Conservation (phyloP, 2,329 filamentous ascomycete species). For the Phyllosticta citriasiana region DNA sequence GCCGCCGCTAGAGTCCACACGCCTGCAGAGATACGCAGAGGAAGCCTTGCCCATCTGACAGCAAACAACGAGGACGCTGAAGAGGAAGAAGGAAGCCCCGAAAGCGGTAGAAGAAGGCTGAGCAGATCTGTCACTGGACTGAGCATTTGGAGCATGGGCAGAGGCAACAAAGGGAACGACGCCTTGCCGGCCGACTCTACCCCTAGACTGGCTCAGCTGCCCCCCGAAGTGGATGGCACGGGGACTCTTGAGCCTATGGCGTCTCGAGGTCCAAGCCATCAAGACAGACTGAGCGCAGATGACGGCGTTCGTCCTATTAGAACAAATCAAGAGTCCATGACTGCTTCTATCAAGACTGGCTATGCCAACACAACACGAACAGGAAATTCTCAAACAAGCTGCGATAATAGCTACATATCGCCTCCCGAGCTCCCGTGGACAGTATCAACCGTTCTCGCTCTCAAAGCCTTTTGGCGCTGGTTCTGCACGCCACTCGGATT, state of each 20-base stretch:
- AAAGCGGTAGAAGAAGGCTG: constrained; percentile 14
- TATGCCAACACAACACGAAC: not conserved
- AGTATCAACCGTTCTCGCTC: constrained; percentile 47
- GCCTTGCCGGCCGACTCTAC: constrained; percentile 12
- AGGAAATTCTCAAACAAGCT: constrained; percentile 16
- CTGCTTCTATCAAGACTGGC: not conserved
- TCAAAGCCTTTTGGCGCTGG: constrained; percentile 60
- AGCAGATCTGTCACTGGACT: constrained; percentile 3
- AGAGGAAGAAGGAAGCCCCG: constrained; percentile 14
- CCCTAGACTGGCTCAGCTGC: not conserved
- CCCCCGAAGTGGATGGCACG: not conserved
- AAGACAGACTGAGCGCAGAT: not conserved
- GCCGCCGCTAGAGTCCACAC: constrained; percentile 33
- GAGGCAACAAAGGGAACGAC: constrained; percentile 10
- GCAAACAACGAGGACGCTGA: constrained; percentile 15
- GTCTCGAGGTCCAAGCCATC: not conserved
- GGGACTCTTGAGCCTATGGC: not conserved
- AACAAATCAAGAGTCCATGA: not conserved
- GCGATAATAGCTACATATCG: constrained; percentile 31
- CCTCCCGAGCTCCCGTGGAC: constrained; percentile 42
- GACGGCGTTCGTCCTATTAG: not conserved
- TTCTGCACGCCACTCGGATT: constrained; percentile 43
- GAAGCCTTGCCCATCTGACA: constrained; percentile 20
- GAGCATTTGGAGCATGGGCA: not conserved
- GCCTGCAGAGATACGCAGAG: constrained; percentile 32